Conservation (phyloP, 1,284 basidiomycete genomes). For the Porodaedalea pini region DNA sequence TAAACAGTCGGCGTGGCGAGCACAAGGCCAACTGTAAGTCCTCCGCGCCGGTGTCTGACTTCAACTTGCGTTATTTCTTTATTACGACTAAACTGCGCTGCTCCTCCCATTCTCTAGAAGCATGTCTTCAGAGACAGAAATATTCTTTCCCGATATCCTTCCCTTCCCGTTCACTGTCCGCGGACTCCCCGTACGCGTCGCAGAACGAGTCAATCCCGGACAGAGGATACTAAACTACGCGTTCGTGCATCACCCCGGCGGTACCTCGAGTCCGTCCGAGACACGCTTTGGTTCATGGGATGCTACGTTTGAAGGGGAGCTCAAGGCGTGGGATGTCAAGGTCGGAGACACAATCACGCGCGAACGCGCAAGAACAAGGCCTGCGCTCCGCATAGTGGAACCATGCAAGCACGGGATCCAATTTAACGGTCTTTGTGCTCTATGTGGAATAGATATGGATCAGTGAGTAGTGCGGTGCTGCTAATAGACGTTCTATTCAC, state of each 20-base stretch:
- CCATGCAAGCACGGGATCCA: slow-evolving; percentile 94
- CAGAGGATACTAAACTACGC: slow-evolving; percentile 77
- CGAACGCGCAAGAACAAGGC: slow-evolving; percentile 50
- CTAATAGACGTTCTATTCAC: neutral
- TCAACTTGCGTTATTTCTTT: neutral
- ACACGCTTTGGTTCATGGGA: slow-evolving; percentile 87
- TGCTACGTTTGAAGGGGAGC: slow-evolving; percentile 70
- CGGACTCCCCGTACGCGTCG: slow-evolving; percentile 51
- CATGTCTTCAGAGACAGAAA: slow-evolving; percentile 40
- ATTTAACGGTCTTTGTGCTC: slow-evolving; percentile 85
- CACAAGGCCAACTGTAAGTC: neutral
- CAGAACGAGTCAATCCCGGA: slow-evolving; percentile 56
- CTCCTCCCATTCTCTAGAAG: neutral
- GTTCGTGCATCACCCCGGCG: slow-evolving; percentile 50
- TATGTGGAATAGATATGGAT: slow-evolving; percentile 93
- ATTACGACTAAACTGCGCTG: neutral
- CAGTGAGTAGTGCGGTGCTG: slow-evolving; percentile 50
- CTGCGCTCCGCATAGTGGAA: slow-evolving; percentile 68
- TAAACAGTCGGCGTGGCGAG: no score
- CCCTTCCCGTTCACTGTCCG: slow-evolving; percentile 79
- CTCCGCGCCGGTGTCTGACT: neutral
- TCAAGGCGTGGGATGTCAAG: slow-evolving; percentile 63
- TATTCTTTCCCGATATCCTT: slow-evolving; percentile 65
- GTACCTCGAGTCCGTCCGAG: slow-evolving; percentile 44
- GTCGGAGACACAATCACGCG: slow-evolving; percentile 57